These are phyloP conservation scores for Mycena kentingensis DNA, from an alignment of 768 basidiomycete genomes.

Conservation along the genomic window DNA sequence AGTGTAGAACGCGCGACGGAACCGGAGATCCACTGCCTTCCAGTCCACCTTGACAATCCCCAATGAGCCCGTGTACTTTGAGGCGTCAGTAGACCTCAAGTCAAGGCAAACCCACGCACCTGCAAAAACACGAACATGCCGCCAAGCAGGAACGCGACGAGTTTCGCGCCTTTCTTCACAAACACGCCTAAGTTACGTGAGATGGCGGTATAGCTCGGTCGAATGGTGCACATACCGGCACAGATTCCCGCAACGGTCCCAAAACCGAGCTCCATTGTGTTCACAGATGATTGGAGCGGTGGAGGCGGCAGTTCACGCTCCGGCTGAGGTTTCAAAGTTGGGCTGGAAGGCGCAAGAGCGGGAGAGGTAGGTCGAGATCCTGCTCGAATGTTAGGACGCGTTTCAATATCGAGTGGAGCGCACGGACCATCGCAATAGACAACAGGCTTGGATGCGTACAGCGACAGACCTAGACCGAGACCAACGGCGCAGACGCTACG, in stretches of 20 bases:
- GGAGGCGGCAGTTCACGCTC: conserved; percentile 48
- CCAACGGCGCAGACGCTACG: conserved; percentile 22
- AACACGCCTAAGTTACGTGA: too few species aligned
- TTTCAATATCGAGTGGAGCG: background rate
- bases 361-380: conserved; percentile 18
- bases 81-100: background rate
- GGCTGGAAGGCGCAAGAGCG: conserved; percentile 8
- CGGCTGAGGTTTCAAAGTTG: conserved; percentile 13
- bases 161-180: conserved; percentile 88
- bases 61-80: conserved; percentile 76
- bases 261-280: conserved; percentile 79
- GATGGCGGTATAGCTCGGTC: background rate
- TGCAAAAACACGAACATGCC: conserved; percentile 90
- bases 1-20: conserved; percentile 74
- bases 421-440: conserved; percentile 59
- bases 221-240: conserved; percentile 64
- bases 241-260: conserved; percentile 89
- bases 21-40: conserved; percentile 60
- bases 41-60: conserved; percentile 82
- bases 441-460: conserved; percentile 31
- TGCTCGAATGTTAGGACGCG: background rate
- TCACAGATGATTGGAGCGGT: conserved; percentile 69
- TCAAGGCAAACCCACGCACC: conserved; percentile 45
- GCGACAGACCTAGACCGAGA: conserved; percentile 26
- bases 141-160: conserved; percentile 83